Base-by-base conservation (phyloP, 2,329 filamentous ascomycete species). In the Grosmannia huntii region DNA sequence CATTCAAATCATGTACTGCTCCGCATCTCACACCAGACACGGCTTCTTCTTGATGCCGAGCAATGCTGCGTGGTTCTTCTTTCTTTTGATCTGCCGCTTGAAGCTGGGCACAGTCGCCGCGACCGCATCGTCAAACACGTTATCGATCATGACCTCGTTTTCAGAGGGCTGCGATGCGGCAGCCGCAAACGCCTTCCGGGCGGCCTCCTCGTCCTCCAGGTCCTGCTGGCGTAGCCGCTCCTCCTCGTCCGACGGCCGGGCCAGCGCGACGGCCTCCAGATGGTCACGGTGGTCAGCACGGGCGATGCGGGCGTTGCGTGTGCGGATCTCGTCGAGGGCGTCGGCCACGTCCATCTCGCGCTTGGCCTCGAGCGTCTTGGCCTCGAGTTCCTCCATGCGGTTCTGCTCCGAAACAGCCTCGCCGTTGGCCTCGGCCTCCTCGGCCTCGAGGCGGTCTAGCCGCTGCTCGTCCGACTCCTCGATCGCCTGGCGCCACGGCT, bases 271-370 rank as follows among this genome's bases (percentile, higher is more conserved):
- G 12, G 76, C 73, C 23, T 82, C 81, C 59, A 85, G 82, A 4
- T 82, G 75, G 3, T 82, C 83, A 60, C 89, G 84, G 66, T 83
- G 82, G 58, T 83, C 82, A 10, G 85, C 86, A 63, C 87, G 80
- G 70, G 95, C 89, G 55, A 94, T 84, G 62, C 90, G 79, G 9
- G 94, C 94, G 73, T 99, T 99, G 63, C 92, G 77, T 56, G 89
- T 92, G 58, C 92, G 79, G 59, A 99, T 96, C 73, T 96, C 91
- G 70, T 99, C 94, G 58, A 99, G 74, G 9, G 91, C 92, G 75
- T 99, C 94, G 2, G 94, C 94, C 51, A 96, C 89, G 21, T 88
- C 89, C 91, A 99, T 99, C 72, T 99, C 94, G 48, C 87, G 80
- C 75, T 94, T 91, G 1, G 91, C 91, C 70, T 99, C 94, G 25